Base-by-base conservation (phyloP, 2,329 filamentous ascomycete species). In the Furcasterigmium furcatum region DNA sequence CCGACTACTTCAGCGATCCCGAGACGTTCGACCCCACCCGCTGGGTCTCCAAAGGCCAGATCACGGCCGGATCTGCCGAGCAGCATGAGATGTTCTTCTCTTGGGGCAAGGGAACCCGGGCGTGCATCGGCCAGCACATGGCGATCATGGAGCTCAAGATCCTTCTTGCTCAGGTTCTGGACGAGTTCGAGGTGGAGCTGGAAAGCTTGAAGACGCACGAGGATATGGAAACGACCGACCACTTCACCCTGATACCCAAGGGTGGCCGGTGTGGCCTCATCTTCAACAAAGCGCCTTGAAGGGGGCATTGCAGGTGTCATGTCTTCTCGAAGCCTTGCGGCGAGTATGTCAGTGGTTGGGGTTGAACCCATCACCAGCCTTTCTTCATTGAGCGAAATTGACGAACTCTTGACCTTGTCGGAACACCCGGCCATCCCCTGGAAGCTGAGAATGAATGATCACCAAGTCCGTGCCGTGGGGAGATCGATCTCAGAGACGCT, bases 71-170 rank as follows among this genome's bases (percentile, higher is more conserved):
- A 3, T 44, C 46, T 32, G 35, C 41, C 14, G 46, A 45, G 20
- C 30, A 44, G 46, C 49, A 36, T 4, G 49, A 51, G 35, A 51
- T 51, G 49, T 42, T 47, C 34, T 20, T 51, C 3, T 39, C 40
- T 16, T 51, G 44, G 44, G 49, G 49, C 25, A 46, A 43, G 14
- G 49, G 49, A 9, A 19, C 49, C 2, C 46, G 49, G 9, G 14
- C 21, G 20, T 51, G 49, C 35, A 19, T 45, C 4, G 46, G 49
- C 9, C 46, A 45, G 46, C 25, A 51, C 35, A 49, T 51, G 49
- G 49, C 49, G 7, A 44, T 32, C 14, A 51, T 51, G 49, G 46
- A 51, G 41, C n/a, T 46, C 22, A 51, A 51, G 46, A 44, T 51
- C 19, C 13, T 46, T 10, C 41, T 51, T 8, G 46, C 49, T n/a